Conservation (phyloP, 192 early-diverging fungal genomes). For the Coemansia sp. region DNA sequence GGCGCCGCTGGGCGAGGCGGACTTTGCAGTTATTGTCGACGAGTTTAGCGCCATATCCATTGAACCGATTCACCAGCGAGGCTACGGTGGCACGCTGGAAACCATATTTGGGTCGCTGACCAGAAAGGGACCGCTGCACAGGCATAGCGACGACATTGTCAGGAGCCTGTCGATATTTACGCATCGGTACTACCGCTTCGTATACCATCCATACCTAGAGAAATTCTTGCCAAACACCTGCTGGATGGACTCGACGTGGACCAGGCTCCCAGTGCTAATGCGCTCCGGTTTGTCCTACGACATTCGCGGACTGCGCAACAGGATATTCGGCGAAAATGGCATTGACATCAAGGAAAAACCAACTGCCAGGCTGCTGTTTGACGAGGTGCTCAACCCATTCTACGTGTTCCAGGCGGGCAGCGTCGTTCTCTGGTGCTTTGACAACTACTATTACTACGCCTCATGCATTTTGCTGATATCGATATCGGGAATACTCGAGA, state of each 20-base stretch:
- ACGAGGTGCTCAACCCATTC: constrained; percentile 78
- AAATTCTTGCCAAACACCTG: constrained; percentile 45
- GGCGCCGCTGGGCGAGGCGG: constrained; percentile 68
- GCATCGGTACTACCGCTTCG: constrained; percentile 52
- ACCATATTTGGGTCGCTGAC: constrained; percentile 60
- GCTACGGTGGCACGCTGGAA: constrained; percentile 63
- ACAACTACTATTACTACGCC: constrained; percentile 96
- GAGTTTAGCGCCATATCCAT: constrained; percentile 62
- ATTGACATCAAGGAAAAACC: constrained; percentile 72
- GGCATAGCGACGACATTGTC: constrained; percentile 38
- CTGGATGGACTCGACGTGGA: constrained; percentile 52
- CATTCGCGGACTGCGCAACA: constrained; percentile 53
- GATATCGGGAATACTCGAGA: constrained; percentile 67
- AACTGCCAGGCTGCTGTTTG: constrained; percentile 55
- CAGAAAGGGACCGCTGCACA: constrained; percentile 21
- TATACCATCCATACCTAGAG: constrained; percentile 47
- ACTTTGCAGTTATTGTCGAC: constrained; percentile 65
- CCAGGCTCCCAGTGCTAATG: constrained; percentile 23
- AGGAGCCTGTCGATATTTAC: constrained; percentile 35
- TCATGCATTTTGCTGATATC: constrained; percentile 88
- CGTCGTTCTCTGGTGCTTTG: constrained; percentile 75
- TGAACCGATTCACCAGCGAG: constrained; percentile 53
- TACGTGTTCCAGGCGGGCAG: constrained; percentile 78
- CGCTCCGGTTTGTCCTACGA: constrained; percentile 55
- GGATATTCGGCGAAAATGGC: constrained; percentile 68